A percentile compares a stretch with the other conserved stretches of the same genome.
phyloP scores from a whole-genome alignment of 345 rosid genomes.

The Citrus cavaleriei region DNA sequence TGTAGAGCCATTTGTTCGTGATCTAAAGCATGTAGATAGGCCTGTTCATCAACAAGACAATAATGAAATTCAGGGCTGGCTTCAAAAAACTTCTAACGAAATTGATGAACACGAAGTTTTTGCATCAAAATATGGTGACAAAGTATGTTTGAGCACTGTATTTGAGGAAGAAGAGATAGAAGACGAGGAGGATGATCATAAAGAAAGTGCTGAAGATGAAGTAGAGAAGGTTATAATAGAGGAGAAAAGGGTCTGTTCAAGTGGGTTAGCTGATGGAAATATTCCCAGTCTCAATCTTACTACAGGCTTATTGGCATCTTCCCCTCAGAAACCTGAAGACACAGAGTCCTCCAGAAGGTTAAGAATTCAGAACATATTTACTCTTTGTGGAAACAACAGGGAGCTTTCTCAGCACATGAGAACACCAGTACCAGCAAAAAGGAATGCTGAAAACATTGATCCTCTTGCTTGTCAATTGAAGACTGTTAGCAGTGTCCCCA shows the following conservation, averaged over 20 bases:
- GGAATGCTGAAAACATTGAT: constrained; percentile 23
- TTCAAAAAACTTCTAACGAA: constrained; percentile 22
- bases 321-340: constrained; percentile 38
- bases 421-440: constrained; percentile 29
- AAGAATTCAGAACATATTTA: constrained; percentile 85
- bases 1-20: constrained; percentile 47
- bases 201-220: constrained; percentile 42
- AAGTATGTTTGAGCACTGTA: constrained; percentile 75
- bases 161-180: constrained; percentile 81
- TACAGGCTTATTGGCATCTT: constrained; percentile 16
- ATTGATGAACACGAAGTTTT: constrained; percentile 32
- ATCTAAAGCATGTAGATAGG: constrained; percentile 31
- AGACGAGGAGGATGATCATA: constrained; percentile 35
- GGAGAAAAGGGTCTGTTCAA: constrained; percentile 59
- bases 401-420: constrained; percentile 66
- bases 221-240: constrained; percentile 80
- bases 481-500: not conserved
- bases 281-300: constrained; percentile 5
- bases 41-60: constrained; percentile 13
- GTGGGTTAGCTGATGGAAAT: constrained; percentile 13
- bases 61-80: constrained; percentile 22
- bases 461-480: constrained; percentile 2
- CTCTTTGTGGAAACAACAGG: constrained; percentile 92
- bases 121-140: constrained; percentile 45
- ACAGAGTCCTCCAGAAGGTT: constrained; percentile 48